These are phyloP conservation scores for Physcia stellaris DNA, from an alignment of 495 filamentous ascomycete genomes.

Conservation along the genomic window DNA sequence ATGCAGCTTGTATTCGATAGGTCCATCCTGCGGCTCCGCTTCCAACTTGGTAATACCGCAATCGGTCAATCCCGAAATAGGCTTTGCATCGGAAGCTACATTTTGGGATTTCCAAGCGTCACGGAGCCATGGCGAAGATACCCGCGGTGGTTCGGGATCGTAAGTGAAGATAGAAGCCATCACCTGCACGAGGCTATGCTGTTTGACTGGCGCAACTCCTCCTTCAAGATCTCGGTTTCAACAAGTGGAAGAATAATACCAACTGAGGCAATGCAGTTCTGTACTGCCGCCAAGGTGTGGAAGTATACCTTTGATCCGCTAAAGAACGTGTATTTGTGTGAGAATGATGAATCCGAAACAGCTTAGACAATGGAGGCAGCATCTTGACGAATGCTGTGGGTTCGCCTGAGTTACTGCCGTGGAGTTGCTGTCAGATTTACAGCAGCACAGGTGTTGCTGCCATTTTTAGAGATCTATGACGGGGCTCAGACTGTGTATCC, in stretches of 20 bases:
- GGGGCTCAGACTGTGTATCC: no score
- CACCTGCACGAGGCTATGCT: no score
- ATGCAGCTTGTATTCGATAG: conserved; percentile 94
- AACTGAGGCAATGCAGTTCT: no score
- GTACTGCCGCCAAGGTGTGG: conserved; percentile 12
- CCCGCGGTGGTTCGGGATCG: conserved; percentile 72
- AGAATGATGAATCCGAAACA: conserved; percentile 34
- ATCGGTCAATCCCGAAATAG: conserved; percentile 45
- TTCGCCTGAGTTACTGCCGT: no score
- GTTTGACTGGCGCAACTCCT: no score
- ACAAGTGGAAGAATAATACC: no score
- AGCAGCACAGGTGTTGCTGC: no score
- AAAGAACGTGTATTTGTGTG: conserved; percentile 36
- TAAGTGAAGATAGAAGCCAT: conserved; percentile 98
- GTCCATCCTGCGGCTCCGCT: conserved; percentile 85
- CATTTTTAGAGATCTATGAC: no score
- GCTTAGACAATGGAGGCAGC: conserved; percentile 42
- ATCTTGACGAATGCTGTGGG: conserved; percentile 45
- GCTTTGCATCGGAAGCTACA: no score
- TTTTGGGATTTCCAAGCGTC: no score
- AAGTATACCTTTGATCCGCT: conserved; percentile 16
- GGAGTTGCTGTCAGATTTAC: no score
- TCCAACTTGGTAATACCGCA: conserved; percentile 65
- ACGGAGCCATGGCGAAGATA: conserved; percentile 82
- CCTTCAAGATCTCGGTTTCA: no score